Percentiles rank a stretch among this genome's conserved stretches.
Conservation (phyloP, 176 grass and related monocot genomes). For the Rhynchospora pubera region DNA sequence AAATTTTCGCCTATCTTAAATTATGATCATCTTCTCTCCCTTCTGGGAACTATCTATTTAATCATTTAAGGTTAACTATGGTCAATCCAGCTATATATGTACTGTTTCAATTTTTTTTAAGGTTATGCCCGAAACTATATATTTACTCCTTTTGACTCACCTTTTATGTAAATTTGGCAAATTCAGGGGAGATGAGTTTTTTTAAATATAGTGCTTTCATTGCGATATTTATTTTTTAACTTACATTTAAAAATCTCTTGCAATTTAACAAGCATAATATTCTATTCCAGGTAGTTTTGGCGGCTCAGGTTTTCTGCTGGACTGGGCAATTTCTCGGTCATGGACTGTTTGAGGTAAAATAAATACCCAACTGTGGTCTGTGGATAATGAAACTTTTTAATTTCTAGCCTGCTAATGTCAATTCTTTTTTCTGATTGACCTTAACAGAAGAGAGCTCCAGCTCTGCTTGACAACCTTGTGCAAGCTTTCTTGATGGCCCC, state of each 20-base stretch:
- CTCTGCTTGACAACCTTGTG: slow-evolving; percentile 80
- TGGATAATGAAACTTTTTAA: background rate
- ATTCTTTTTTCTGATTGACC: background rate
- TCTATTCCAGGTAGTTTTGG: slow-evolving; percentile 60
- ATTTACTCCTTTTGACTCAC: background rate
- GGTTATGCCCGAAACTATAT: background rate
- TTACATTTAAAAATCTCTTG: background rate
- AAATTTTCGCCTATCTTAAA: background rate
- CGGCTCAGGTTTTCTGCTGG: slow-evolving; percentile 79
- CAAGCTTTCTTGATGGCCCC: slow-evolving; percentile 94
- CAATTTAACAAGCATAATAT: background rate
- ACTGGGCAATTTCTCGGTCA: slow-evolving; percentile 90
- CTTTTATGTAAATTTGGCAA: background rate
- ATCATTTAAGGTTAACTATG: background rate
- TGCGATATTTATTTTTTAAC: background rate
- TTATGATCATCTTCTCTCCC: background rate
- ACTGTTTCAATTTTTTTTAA: background rate
- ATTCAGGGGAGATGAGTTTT: background rate
- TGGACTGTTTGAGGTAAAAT: slow-evolving; percentile 79
- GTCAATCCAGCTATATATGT: too few relatives aligned
- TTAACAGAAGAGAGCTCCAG: slow-evolving; percentile 69
- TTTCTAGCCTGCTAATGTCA: background rate
- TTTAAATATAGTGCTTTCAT: background rate
- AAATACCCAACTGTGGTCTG: background rate
- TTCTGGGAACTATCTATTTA: background rate